Percentiles rank a stretch among this genome's conserved stretches.
Evolutionary conservation across 2,329 filamentous ascomycete genomes (phyloP).

Genomic region (Neophaeococcomyces aloes): DNA sequence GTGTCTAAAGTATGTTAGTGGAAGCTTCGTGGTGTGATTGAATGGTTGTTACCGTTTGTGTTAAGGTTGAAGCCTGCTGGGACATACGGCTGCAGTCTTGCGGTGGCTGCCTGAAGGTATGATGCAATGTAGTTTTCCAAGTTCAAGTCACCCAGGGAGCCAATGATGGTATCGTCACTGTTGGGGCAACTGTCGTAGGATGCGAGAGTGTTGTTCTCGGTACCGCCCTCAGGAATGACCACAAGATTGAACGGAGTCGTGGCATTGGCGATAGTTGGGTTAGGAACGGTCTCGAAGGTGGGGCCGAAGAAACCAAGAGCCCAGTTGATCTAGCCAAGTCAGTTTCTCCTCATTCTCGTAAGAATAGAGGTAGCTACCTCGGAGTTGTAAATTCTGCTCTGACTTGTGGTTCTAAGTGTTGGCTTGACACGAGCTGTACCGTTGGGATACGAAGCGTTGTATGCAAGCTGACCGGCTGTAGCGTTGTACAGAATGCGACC

Average conservation of each 20-base stretch:
- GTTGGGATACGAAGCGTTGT: slow-evolving; percentile 37
- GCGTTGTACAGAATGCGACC: slow-evolving; percentile 45
- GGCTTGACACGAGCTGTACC: slow-evolving; percentile 40
- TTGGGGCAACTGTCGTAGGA: slow-evolving; percentile 40
- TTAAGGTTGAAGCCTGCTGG: slow-evolving; percentile 41
- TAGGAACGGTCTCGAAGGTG: slow-evolving; percentile 27
- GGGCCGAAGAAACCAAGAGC: slow-evolving; percentile 44
- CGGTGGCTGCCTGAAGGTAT: slow-evolving; percentile 38
- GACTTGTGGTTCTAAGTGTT: slow-evolving; percentile 44
- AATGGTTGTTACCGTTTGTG: no score
- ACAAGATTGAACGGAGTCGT: slow-evolving; percentile 36
- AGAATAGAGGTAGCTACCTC: no score
- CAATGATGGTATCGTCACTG: slow-evolving; percentile 25
- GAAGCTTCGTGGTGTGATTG: no score
- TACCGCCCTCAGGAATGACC: slow-evolving; percentile 41
- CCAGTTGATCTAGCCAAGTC: slow-evolving; percentile 45
- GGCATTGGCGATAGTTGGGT: slow-evolving; percentile 31
- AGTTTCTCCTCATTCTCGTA: no score
- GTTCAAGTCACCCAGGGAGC: slow-evolving; percentile 29
- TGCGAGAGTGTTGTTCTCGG: slow-evolving; percentile 44
- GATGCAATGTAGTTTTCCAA: slow-evolving; percentile 34
- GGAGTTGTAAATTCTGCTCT: slow-evolving; percentile 46
- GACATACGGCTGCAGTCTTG: slow-evolving; percentile 38
- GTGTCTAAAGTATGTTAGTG: no score
- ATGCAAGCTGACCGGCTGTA: slow-evolving; percentile 37